phyloP scores from a whole-genome alignment of 169 alveolate genomes.

The Cryptosporidium baileyi region DNA sequence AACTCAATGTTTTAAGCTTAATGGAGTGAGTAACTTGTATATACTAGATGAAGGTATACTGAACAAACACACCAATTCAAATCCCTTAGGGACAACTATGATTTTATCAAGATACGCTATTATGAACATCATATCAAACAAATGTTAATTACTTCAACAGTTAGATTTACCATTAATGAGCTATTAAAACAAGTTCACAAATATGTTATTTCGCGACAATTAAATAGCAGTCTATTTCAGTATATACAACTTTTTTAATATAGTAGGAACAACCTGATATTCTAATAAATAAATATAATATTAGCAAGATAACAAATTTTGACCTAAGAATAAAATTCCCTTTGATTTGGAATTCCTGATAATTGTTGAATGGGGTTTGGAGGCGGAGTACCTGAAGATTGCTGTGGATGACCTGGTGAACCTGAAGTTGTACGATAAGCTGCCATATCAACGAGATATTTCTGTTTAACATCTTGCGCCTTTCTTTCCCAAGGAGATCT shows the following conservation, averaged over 20 bases:
- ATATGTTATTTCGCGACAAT: no score
- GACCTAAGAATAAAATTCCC: conserved; percentile 51
- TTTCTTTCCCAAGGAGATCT: conserved; percentile 67
- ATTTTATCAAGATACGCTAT: conserved; percentile 35
- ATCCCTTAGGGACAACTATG: conserved; percentile 51
- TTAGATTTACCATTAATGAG: no score
- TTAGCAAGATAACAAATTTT: no score
- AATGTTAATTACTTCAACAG: no score
- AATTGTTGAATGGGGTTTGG: conserved; percentile 18
- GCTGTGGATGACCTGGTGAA: conserved; percentile 51
- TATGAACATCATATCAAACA: neutral
- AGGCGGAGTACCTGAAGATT: conserved; percentile 39
- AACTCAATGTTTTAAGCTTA: conserved; percentile 12
- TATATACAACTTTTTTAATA: no score
- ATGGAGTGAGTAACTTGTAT: neutral
- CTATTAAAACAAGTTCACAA: no score
- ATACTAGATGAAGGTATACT: conserved; percentile 32
- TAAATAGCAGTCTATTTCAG: no score
- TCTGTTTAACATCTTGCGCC: conserved; percentile 59
- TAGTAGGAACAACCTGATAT: no score
- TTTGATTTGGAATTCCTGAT: conserved; percentile 61
- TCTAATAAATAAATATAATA: no score
- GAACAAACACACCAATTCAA: conserved; percentile 29
- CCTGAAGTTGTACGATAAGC: conserved; percentile 60
- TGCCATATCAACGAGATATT: conserved; percentile 66